These are phyloP conservation scores for Calendula officinalis DNA, from an alignment of 129 eudicot genomes.

Conservation along the genomic window DNA sequence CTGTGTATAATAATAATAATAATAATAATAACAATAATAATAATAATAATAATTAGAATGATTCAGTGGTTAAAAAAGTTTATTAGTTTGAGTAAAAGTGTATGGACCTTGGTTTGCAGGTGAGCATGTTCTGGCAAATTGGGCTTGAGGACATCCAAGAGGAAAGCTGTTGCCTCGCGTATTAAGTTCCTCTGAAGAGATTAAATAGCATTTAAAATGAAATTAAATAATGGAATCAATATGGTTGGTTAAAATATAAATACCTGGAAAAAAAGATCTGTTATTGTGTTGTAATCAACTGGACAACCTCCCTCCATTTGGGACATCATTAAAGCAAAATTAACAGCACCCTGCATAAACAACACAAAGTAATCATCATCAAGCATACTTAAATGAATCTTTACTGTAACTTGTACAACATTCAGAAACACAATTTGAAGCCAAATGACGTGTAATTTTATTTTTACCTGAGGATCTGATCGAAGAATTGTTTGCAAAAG, in stretches of 20 bases:
- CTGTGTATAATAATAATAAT: too few relatives aligned
- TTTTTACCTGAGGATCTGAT: constrained; percentile 87
- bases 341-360: constrained; percentile 8
- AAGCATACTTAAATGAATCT: background rate
- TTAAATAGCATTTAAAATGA: background rate
- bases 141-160: constrained; percentile 83
- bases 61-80: background rate
- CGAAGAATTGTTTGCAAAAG: constrained; percentile 98
- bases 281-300: constrained; percentile 9
- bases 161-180: constrained; percentile 88
- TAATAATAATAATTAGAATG: too few relatives aligned
- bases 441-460: background rate
- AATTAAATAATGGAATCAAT: too few relatives aligned
- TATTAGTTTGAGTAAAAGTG: background rate
- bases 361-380: constrained; percentile 5
- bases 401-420: too few relatives aligned
- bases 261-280: constrained; percentile 9
- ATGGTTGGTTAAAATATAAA: too few relatives aligned
- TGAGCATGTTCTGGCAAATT: constrained; percentile 75
- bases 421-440: background rate
- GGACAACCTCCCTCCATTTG: constrained; percentile 15
- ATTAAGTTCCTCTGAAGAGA: constrained; percentile 77
- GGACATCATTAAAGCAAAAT: constrained; percentile 11
- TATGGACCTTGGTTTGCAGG: constrained; percentile 66
- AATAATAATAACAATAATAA: too few relatives aligned